These are phyloP conservation scores for Ascosphaera aggregata DNA, from an alignment of 2,329 filamentous ascomycete genomes.

Conservation along the genomic window DNA sequence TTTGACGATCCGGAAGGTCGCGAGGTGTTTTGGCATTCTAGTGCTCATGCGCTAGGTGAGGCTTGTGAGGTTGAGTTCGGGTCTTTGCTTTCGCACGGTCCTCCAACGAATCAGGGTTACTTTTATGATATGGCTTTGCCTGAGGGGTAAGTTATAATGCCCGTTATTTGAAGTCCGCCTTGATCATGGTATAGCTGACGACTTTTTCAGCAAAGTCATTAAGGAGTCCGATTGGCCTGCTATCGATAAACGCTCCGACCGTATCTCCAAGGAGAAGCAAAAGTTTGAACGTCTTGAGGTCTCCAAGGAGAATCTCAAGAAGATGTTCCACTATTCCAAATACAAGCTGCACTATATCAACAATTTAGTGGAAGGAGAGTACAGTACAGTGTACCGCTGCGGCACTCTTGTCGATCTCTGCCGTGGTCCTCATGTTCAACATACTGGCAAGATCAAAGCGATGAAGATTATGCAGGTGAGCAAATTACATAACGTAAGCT, in stretches of 20 bases:
- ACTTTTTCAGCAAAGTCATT: conserved; percentile 35
- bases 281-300: conserved; percentile 75
- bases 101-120: conserved; percentile 76
- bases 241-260: conserved; percentile 55
- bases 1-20: conserved; percentile 60
- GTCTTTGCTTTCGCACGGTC: conserved; percentile 81
- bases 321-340: conserved; percentile 96
- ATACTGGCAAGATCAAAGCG: conserved; percentile 81
- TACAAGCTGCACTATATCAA: conserved; percentile 98
- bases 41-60: conserved; percentile 87
- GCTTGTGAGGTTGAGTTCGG: conserved; percentile 77
- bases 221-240: conserved; percentile 61
- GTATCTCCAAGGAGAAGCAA: conserved; percentile 92
- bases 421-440: conserved; percentile 79
- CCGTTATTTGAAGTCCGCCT: neutral
- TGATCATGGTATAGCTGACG: conserved; percentile 1
- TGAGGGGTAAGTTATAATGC: conserved; percentile 25
- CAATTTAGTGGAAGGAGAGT: conserved; percentile 77
- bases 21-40: conserved; percentile 96
- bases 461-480: conserved; percentile 70
- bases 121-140: conserved; percentile 92
- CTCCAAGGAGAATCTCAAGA: conserved; percentile 72
- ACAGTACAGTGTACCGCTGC: conserved; percentile 83
- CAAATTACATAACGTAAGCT: too few species aligned
- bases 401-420: conserved; percentile 90